Evolutionary conservation across 164 flowering plant species (phyloP).

Genomic region (Macadamia integrifolia): DNA sequence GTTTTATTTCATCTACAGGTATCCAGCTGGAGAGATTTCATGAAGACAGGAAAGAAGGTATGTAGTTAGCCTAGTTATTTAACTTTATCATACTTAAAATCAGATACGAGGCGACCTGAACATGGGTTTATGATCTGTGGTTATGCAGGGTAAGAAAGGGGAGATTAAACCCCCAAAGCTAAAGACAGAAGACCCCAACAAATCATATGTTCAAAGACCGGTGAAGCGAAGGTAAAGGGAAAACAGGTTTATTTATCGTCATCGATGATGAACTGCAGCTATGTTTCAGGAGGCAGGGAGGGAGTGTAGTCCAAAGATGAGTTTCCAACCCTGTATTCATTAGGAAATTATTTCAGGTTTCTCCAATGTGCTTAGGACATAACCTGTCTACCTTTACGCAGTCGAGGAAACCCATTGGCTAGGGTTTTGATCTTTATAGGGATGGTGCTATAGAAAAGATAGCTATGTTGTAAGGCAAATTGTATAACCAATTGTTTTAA

Average conservation of each 20-base stretch:
- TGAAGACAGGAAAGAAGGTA: slow-evolving; percentile 95
- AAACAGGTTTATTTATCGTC: neutral
- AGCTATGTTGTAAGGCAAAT: neutral
- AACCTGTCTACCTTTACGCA: neutral
- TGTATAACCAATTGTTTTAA: too few relatives aligned
- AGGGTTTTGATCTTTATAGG: neutral
- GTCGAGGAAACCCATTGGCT: neutral
- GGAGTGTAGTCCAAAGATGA: neutral
- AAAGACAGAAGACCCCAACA: slow-evolving; percentile 98
- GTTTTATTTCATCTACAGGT: slow-evolving; percentile 46
- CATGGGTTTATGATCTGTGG: neutral
- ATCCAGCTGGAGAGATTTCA: slow-evolving; percentile 98
- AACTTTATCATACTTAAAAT: neutral
- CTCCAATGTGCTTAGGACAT: too few relatives aligned
- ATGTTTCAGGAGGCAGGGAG: neutral
- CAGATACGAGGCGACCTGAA: neutral
- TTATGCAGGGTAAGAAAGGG: slow-evolving; percentile 81
- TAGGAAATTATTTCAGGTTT: too few relatives aligned
- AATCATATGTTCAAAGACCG: slow-evolving; percentile 97
- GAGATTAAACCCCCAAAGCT: slow-evolving; percentile 96
- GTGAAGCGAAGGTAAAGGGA: slow-evolving; percentile 57
- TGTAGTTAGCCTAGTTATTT: slow-evolving; percentile 8
- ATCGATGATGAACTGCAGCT: neutral
- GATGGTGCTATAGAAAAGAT: neutral
- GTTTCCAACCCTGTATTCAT: too few relatives aligned